Conservation (phyloP, 106 monocot genomes). For the Platanthera guangdongensis region DNA sequence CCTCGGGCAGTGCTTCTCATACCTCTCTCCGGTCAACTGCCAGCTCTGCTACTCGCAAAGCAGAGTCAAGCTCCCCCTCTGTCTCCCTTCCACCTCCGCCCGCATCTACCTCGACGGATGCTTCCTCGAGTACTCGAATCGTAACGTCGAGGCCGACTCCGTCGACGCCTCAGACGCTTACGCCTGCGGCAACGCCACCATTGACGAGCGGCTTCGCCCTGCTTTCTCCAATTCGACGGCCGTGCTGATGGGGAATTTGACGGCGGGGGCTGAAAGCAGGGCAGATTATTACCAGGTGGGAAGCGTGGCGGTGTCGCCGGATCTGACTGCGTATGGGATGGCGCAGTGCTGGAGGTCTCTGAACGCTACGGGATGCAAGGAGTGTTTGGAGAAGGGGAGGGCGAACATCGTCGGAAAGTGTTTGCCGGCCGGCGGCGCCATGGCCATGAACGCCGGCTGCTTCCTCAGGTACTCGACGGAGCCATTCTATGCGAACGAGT, state of each 20-base stretch:
- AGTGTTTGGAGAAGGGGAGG: slow-evolving; percentile 36
- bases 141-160: slow-evolving; percentile 13
- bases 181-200: slow-evolving; percentile 18
- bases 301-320: slow-evolving; percentile 11
- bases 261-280: slow-evolving; percentile 7
- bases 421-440: slow-evolving; percentile 41
- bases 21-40: slow-evolving; percentile 28
- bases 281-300: slow-evolving; percentile 18
- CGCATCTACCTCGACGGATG: slow-evolving; percentile 35
- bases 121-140: slow-evolving; percentile 25
- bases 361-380: slow-evolving; percentile 30
- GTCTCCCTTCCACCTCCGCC: slow-evolving; percentile 18
- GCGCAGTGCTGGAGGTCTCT: slow-evolving; percentile 53
- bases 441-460: slow-evolving; percentile 55
- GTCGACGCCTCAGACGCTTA: slow-evolving; percentile 16
- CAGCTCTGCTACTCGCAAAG: slow-evolving; percentile 31
- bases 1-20: slow-evolving; percentile 29
- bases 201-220: background rate
- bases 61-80: slow-evolving; percentile 25
- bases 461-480: slow-evolving; percentile 56
- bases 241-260: slow-evolving; percentile 30
- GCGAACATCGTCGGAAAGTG: slow-evolving; percentile 12
- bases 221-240: slow-evolving; percentile 5
- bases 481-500: slow-evolving; percentile 25
- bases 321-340: slow-evolving; percentile 31